phyloP scores from a whole-genome alignment of 2,329 filamentous ascomycete genomes.

The Ophiostoma himal-ulmi region DNA sequence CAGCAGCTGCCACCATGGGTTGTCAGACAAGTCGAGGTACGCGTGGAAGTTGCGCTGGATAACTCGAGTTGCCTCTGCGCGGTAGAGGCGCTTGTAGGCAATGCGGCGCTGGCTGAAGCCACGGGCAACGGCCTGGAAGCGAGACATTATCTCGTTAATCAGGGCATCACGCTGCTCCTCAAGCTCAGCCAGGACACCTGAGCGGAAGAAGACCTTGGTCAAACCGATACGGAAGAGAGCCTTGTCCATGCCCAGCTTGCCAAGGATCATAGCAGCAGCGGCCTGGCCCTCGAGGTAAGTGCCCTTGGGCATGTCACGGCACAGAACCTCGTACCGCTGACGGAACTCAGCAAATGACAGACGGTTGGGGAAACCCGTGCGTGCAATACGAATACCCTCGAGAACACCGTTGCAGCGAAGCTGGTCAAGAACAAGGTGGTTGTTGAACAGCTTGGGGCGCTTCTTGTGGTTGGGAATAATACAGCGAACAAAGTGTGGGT shows the following conservation, averaged over 20 bases:
- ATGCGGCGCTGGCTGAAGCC: constrained; percentile 84
- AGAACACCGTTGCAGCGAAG: constrained; percentile 97
- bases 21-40: constrained; percentile 82
- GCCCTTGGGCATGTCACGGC: constrained; percentile 40
- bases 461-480: constrained; percentile 99
- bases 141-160: constrained; percentile 88
- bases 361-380: constrained; percentile 93
- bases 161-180: constrained; percentile 92
- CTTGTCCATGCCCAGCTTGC: constrained; percentile 78
- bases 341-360: constrained; percentile 90
- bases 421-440: constrained; percentile 89
- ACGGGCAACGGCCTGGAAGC: constrained; percentile 86
- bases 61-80: constrained; percentile 88
- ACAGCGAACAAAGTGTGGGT: constrained; percentile 96
- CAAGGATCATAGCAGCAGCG: constrained; percentile 78
- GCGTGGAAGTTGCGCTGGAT: constrained; percentile 92
- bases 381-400: constrained; percentile 95
- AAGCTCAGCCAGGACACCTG: constrained; percentile 89
- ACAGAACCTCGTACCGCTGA: constrained; percentile 92
- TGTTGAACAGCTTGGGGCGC: constrained; percentile 84
- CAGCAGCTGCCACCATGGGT: constrained; percentile 96
- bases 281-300: constrained; percentile 80
- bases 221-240: constrained; percentile 87
- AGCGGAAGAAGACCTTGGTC: constrained; percentile 96
- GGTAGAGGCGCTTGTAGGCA: constrained; percentile 88